phyloP scores from a whole-genome alignment of 495 filamentous ascomycete genomes.

The Penicillium lividum region DNA sequence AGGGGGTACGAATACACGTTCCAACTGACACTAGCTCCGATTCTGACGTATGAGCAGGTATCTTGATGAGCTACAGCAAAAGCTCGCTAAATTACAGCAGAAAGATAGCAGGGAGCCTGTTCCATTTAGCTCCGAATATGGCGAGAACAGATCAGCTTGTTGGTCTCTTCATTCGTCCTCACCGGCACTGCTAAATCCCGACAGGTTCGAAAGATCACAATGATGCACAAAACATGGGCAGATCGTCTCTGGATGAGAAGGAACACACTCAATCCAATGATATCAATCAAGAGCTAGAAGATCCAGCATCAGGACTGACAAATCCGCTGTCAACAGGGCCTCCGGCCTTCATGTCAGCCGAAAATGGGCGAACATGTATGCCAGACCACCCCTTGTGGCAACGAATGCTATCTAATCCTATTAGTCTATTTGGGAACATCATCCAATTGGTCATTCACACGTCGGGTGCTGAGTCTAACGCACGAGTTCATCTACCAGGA shows the following conservation, averaged over 20 bases:
- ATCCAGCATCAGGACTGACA: conserved; percentile 29
- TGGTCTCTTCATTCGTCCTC: neutral
- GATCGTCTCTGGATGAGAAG: conserved; percentile 10
- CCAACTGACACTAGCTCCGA: neutral
- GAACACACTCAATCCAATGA: conserved; percentile 9
- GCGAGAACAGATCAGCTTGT: conserved; percentile 17
- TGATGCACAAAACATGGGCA: conserved; percentile 13
- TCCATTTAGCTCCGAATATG: conserved; percentile 20
- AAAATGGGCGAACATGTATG: conserved; percentile 35
- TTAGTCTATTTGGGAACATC: conserved; percentile 47
- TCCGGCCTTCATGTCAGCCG: conserved; percentile 37
- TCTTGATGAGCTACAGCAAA: conserved; percentile 39
- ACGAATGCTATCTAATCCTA: conserved; percentile 1
- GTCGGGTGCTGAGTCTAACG: conserved; percentile 40
- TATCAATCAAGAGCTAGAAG: conserved; percentile 19
- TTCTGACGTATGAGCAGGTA: conserved; percentile 26
- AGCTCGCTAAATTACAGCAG: conserved; percentile 30
- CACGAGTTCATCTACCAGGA: conserved; percentile 39
- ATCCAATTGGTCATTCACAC: conserved; percentile 50
- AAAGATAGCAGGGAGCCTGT: conserved; percentile 17
- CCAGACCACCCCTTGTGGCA: neutral
- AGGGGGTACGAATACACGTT: conserved; percentile 27
- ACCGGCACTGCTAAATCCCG: conserved; percentile 9
- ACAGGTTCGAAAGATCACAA: conserved; percentile 23
- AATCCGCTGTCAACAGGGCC: conserved; percentile 42